A percentile compares a stretch with the other conserved stretches of the same genome.
Evolutionary conservation across 1,284 basidiomycete genomes (phyloP).

Genomic region (Volvariella surrecta): DNA sequence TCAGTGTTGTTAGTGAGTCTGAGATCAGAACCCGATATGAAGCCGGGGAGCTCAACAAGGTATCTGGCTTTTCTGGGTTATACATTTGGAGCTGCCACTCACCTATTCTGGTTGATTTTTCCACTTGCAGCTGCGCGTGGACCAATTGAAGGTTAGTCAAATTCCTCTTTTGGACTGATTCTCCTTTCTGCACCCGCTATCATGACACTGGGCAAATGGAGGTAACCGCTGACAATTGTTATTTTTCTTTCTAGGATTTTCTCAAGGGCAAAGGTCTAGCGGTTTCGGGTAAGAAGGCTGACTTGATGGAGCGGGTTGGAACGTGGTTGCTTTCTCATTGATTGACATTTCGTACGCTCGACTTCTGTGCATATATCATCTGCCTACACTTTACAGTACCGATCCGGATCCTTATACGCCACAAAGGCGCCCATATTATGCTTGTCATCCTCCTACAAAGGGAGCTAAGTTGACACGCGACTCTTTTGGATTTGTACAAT

Average conservation of each 20-base stretch:
- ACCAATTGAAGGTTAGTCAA: slow-evolving; percentile 60
- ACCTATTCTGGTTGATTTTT: slow-evolving; percentile 7
- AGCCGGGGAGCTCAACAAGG: slow-evolving; percentile 54
- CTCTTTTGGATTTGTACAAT: too few species aligned
- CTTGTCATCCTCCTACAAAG: too few species aligned
- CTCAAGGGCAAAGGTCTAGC: slow-evolving; percentile 53
- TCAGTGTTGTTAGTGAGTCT: slow-evolving; percentile 45
- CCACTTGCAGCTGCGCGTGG: slow-evolving; percentile 55
- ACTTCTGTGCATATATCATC: too few species aligned
- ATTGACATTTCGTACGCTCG: slow-evolving; percentile 2
- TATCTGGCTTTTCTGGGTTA: slow-evolving; percentile 18
- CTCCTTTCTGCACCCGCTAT: not conserved
- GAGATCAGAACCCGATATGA: slow-evolving; percentile 63
- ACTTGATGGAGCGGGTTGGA: slow-evolving; percentile 52
- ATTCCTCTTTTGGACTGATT: not conserved
- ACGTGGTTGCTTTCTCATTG: slow-evolving; percentile 50
- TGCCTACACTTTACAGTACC: too few species aligned
- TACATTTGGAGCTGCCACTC: slow-evolving; percentile 3
- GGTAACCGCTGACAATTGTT: not conserved
- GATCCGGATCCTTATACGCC: too few species aligned
- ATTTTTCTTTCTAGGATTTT: slow-evolving; percentile 42
- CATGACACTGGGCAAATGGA: not conserved
- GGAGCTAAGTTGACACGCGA: too few species aligned
- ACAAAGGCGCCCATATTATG: too few species aligned
- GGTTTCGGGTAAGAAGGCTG: slow-evolving; percentile 61